Conservation (phyloP, 306 rosid genomes). For the Inga leiocalycina region DNA sequence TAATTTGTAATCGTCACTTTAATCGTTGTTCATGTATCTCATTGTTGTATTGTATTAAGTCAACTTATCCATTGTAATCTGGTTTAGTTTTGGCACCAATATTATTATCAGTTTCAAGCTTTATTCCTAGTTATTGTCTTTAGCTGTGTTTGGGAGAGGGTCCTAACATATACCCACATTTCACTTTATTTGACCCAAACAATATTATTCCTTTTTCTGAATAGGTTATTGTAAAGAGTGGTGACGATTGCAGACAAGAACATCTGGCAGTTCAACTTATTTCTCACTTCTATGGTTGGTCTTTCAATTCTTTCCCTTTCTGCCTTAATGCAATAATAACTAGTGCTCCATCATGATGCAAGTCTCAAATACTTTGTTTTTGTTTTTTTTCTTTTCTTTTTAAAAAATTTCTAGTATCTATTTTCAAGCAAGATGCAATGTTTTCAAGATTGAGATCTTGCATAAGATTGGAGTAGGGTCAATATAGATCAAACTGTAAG, state of each 20-base stretch:
- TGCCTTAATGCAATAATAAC: slow-evolving; percentile 5
- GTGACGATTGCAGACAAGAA: slow-evolving; percentile 99
- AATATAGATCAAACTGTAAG: neutral
- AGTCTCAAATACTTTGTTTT: slow-evolving; percentile 17
- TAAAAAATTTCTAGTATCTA: neutral
- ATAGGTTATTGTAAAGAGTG: slow-evolving; percentile 96
- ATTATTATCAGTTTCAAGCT: no score
- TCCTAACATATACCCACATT: neutral
- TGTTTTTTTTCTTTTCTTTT: neutral
- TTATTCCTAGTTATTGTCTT: no score
- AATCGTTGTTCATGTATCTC: no score
- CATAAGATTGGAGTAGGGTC: neutral
- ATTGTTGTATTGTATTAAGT: no score
- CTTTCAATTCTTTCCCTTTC: slow-evolving; percentile 28
- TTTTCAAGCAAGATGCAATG: slow-evolving; percentile 19
- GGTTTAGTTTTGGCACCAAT: no score
- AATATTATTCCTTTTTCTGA: slow-evolving; percentile 15
- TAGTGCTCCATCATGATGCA: neutral
- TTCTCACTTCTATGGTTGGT: slow-evolving; percentile 83
- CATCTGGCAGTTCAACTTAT: slow-evolving; percentile 99
- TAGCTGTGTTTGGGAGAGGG: no score
- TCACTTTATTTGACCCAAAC: slow-evolving; percentile 23
- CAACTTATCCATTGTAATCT: no score
- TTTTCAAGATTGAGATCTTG: neutral
- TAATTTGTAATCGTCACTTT: no score